Evolutionary conservation across 1,139 yeast species (phyloP), one percentile per base, ranked within the genome.

Genomic region (Yamadazyma songkhlaensis): DNA sequence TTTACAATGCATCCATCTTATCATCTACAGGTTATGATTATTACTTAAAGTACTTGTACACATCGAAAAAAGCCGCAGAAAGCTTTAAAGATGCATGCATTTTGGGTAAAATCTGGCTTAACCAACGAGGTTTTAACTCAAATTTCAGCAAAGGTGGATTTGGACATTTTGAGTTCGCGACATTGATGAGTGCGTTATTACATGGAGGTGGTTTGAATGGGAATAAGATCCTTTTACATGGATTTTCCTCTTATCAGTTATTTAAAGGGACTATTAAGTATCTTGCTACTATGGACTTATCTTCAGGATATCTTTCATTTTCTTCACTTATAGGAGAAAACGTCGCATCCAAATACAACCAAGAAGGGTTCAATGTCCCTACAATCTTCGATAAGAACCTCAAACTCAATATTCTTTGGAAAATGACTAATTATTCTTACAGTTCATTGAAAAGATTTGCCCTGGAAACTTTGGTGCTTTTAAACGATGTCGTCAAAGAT

Each of bases 191-290:
- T 31, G 84, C 89, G 1, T 66, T 92, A 41, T 67, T 92, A 30
- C 80, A 82, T 47, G 96, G 97, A 49, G 96, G 96, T 50, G 94
- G 95, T 36, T 59, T 68, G 9, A 74, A 72, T 47, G 90, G 94
- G 14, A 83, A 83, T 51, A 83, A 81, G 51, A 81, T 88, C 24
- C 67, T 92, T 41, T 61, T 89, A 32, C 83, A 82, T 49, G 98
- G 97, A 1, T 90, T 85, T 57, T 87, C 96, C 3, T 84, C 95
- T 22, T 92, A 89, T 57, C 98, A 92, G 62, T 65, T 92, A 40
- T 92, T 92, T 67, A 89, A 87, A 58, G 96, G 95, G 54, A 79
- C 88, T 2, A 72, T 92, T 36, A 81, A 81, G 50, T 90, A 84
- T 51, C 58, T 92, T 43, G 94, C 97, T 2, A 77, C 87, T 3